A percentile compares a stretch with the other conserved stretches of the same genome.
Conservation (phyloP, 768 basidiomycete species). For the Russula griseocarnosa region DNA sequence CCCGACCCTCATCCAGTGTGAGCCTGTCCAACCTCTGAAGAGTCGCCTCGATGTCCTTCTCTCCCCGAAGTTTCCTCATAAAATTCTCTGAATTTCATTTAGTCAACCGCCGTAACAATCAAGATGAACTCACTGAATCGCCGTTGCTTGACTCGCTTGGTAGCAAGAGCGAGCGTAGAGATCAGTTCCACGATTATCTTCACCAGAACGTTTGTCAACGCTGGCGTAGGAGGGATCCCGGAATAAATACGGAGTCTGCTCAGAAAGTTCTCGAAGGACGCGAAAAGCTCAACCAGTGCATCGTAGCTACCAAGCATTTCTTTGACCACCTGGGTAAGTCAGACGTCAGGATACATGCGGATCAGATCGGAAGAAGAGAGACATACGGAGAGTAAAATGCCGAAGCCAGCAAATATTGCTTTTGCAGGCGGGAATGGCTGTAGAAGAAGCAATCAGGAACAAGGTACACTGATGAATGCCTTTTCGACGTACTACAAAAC, state of each 20-base stretch:
- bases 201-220: not conserved
- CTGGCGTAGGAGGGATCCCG: not conserved
- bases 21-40: constrained; percentile 1
- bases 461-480: not conserved
- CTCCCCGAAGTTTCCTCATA: constrained; percentile 1
- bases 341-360: not conserved
- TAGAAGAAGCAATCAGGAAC: no score
- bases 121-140: not conserved
- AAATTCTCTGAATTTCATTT: constrained; percentile 1
- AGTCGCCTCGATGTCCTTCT: not conserved
- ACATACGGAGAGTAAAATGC: not conserved
- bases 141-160: constrained; percentile 1
- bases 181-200: constrained; percentile 8
- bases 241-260: constrained; percentile 3
- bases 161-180: not conserved
- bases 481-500: not conserved
- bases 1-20: constrained; percentile 5
- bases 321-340: not conserved
- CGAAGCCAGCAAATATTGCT: not conserved
- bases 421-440: constrained; percentile 1
- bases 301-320: not conserved
- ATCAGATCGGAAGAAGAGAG: not conserved
- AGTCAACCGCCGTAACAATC: not conserved
- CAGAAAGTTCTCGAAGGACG: constrained; percentile 6
- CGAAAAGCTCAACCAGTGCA: not conserved